Percentiles rank a stretch among this genome's conserved stretches.
Evolutionary conservation across 1,139 yeast species (phyloP).

Genomic region (Blastobotrys illinoisensis): DNA sequence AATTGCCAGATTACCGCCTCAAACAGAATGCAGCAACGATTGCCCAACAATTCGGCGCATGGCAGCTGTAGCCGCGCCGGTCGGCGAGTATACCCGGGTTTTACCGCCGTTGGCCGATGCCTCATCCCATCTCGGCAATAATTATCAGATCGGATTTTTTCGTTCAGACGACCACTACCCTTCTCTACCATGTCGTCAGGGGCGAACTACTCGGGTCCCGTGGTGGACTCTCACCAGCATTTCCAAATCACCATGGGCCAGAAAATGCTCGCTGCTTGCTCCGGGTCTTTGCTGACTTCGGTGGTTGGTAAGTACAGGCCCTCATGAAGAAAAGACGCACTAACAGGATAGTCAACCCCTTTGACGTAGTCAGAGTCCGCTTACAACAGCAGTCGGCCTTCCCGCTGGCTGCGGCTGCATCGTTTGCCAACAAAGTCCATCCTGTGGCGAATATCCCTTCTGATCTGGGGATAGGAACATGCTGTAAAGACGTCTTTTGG

Average conservation of each 20-base stretch:
- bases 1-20: too few species aligned
- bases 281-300: slow-evolving; percentile 87
- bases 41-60: too few species aligned
- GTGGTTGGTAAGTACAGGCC: slow-evolving; percentile 34
- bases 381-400: slow-evolving; percentile 73
- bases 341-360: slow-evolving; percentile 65
- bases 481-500: slow-evolving; percentile 40
- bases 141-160: background rate
- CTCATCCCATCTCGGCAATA: background rate
- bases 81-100: background rate
- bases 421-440: slow-evolving; percentile 16
- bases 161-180: background rate
- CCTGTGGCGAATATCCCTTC: slow-evolving; percentile 25
- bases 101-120: background rate
- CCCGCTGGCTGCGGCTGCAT: slow-evolving; percentile 20
- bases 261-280: slow-evolving; percentile 83
- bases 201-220: background rate
- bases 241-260: slow-evolving; percentile 44
- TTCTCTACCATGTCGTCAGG: background rate
- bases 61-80: background rate
- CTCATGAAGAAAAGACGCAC: background rate
- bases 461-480: slow-evolving; percentile 33
- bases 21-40: too few species aligned
- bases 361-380: slow-evolving; percentile 87
- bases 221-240: background rate